Percentiles rank a stretch among this genome's conserved stretches.
Evolutionary conservation across 192 early-diverging fungal genomes (phyloP).

Genomic region (Entomortierella parvispora): DNA sequence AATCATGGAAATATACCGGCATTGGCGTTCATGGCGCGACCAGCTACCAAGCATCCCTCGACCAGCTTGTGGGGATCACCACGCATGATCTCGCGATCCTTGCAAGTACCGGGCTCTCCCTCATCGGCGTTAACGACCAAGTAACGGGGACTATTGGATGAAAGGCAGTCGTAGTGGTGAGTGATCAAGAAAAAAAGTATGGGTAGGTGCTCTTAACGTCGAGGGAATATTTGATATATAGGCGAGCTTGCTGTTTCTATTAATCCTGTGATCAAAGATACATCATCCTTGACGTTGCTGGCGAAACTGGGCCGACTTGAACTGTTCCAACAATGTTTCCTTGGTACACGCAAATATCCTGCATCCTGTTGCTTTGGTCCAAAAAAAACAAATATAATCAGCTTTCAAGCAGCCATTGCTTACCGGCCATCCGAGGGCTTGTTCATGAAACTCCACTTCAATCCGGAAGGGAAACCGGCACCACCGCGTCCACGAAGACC

Average conservation of each 20-base stretch:
- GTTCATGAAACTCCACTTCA: slow-evolving; percentile 99
- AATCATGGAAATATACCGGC: slow-evolving; percentile 69
- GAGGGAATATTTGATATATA: no score
- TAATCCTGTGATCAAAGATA: no score
- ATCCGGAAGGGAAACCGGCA: slow-evolving; percentile 96
- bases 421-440: slow-evolving; percentile 85
- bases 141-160: slow-evolving; percentile 79
- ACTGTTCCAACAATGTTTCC: no score
- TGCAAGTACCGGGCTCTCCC: slow-evolving; percentile 99
- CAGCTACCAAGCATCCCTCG: slow-evolving; percentile 96
- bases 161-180: neutral
- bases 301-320: no score
- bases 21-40: slow-evolving; percentile 95
- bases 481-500: slow-evolving; percentile 95
- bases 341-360: no score
- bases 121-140: slow-evolving; percentile 98
- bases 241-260: no score
- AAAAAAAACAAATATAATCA: no score
- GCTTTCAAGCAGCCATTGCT: no score
- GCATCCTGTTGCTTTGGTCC: no score
- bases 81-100: slow-evolving; percentile 89
- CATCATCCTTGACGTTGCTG: no score
- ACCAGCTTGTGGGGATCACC: slow-evolving; percentile 94
- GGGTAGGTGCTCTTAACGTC: neutral
- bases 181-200: no score